Evolutionary conservation across 306 rosid species (phyloP).

Genomic region (Styphnolobium japonicum): DNA sequence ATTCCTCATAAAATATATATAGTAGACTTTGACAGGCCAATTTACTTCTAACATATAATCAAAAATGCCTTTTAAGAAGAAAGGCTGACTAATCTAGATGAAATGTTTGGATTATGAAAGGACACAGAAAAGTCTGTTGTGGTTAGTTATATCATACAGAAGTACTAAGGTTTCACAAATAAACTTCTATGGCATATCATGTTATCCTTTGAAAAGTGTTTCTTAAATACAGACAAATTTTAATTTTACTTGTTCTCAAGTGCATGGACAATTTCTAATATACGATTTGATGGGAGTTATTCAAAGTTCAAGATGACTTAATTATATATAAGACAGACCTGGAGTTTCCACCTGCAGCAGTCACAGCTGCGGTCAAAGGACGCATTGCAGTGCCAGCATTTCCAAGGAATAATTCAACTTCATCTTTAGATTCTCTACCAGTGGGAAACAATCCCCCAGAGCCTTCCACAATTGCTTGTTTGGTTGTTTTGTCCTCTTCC

Average conservation of each 20-base stretch:
- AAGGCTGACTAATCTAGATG: not conserved
- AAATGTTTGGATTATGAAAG: not conserved
- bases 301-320: not conserved
- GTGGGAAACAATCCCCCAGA: slow-evolving; percentile 85
- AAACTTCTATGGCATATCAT: not conserved
- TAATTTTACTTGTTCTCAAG: too few relatives aligned
- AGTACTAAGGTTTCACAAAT: not conserved
- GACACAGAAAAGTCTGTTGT: not conserved
- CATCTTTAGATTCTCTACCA: slow-evolving; percentile 56
- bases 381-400: slow-evolving; percentile 99
- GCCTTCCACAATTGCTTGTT: slow-evolving; percentile 87
- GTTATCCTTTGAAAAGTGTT: not conserved
- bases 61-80: not conserved
- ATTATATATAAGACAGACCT: slow-evolving; percentile 48
- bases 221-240: too few relatives aligned
- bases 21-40: not conserved
- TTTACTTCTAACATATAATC: not conserved
- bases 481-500: slow-evolving; percentile 70
- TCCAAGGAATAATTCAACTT: slow-evolving; percentile 90
- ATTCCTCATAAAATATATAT: not conserved
- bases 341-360: slow-evolving; percentile 89
- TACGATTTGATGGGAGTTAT: not conserved
- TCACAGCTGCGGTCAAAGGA: slow-evolving; percentile 92
- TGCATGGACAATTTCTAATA: not conserved
- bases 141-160: not conserved